These are phyloP conservation scores for Theileria sp. DNA, from an alignment of 169 alveolate species.

Conservation along the genomic window DNA sequence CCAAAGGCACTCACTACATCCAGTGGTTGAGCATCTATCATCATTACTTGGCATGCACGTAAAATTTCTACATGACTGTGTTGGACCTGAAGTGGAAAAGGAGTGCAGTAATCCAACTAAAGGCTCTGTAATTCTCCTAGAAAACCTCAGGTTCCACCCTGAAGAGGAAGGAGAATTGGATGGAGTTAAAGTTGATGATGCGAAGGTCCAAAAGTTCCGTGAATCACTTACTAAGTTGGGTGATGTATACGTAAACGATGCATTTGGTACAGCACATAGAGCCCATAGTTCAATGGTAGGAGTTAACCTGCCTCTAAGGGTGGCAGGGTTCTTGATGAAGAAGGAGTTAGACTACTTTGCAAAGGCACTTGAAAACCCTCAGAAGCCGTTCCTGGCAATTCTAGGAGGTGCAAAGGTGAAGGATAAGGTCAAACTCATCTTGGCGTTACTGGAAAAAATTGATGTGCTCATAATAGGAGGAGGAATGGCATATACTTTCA, in stretches of 20 bases:
- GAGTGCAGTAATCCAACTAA: conserved; percentile 81
- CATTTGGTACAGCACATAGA: conserved; percentile 98
- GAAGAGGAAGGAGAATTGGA: conserved; percentile 97
- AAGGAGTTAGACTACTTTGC: conserved; percentile 95
- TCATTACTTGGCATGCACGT: conserved; percentile 82
- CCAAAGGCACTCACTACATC: conserved; percentile 86
- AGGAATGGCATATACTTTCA: conserved; percentile 98
- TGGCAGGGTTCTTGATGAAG: conserved; percentile 92
- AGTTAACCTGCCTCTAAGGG: conserved; percentile 84
- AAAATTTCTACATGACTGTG: conserved; percentile 90
- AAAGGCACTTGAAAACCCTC: conserved; percentile 92
- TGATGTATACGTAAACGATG: conserved; percentile 95
- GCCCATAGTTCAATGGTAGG: conserved; percentile 98
- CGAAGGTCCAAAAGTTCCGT: conserved; percentile 85
- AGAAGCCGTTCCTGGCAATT: conserved; percentile 92
- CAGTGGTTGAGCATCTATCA: conserved; percentile 88
- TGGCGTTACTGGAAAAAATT: conserved; percentile 89
- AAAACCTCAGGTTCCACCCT: conserved; percentile 94
- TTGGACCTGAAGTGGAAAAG: conserved; percentile 89
- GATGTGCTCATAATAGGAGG: conserved; percentile 96
- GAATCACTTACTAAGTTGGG: conserved; percentile 88
- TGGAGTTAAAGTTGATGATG: conserved; percentile 76
- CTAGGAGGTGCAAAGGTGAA: conserved; percentile 98
- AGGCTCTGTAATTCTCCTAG: conserved; percentile 90
- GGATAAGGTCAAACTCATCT: conserved; percentile 95